Base-by-base conservation (phyloP, 176 grass and related monocot genomes). In the Musa acuminata region DNA sequence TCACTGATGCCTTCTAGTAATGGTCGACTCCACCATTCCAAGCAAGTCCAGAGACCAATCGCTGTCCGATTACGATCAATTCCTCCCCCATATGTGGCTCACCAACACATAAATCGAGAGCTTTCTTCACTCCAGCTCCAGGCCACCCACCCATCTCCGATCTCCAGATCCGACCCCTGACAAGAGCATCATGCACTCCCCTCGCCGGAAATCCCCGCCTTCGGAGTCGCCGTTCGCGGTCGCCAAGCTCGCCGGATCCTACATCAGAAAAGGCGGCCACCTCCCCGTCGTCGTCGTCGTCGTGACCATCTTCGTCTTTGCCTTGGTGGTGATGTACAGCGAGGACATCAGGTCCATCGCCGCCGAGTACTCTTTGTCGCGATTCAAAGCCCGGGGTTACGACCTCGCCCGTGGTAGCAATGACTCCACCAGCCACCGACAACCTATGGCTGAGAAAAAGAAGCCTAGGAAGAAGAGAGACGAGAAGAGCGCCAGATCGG, bases 341-440 rank as follows among this genome's bases (percentile, higher is more conserved):
- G 90, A 92, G 82, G 86, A 89, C 82, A 89, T 92, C 86, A 84
- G 71, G 69, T 79, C 84, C 51, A 57, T 92, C 8, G 81, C 84
- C 25, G 19, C 82, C 25, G 19, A 79, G 2, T 64, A 79, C 75
- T 79, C 89, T 22, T 54, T 84, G 23, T 67, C 79, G n/a, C 78
- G 58, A 43, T 43, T 43, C 3, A 43, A 43, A 43, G 35, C 35
- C 35, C 35, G 35, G 35, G 35, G 35, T 29, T 35, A 71, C 13
- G 29, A 71, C 9, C 49, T 11, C 13, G 22, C 8, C 43, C 35
- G 29, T 7, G 14, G 19, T 4, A 24, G 6, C 43, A 43, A 43
- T 43, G 35, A 6, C 35, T 43, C 35, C 35, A 6, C 35, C 35
- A 0, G 0, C 27, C 69, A 13, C 1, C 13, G 8, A 17, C 1